Conservation (phyloP, 1,139 yeast species). For the Suhomyces chickasaworum region DNA sequence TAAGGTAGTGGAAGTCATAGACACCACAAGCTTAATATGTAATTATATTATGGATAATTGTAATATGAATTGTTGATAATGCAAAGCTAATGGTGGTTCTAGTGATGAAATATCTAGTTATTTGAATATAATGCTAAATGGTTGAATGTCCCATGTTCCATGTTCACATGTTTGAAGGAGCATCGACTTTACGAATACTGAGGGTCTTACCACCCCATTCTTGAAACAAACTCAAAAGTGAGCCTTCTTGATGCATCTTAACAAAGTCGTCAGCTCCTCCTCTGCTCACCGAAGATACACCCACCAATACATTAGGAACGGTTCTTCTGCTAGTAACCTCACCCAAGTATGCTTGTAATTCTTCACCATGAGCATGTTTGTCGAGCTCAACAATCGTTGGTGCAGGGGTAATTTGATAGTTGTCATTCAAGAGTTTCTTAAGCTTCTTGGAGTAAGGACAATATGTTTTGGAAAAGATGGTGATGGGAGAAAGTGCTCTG, state of each 20-base stretch:
- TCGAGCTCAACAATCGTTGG: conserved; percentile 83
- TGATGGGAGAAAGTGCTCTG: conserved; percentile 65
- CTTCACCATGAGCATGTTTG: conserved; percentile 65
- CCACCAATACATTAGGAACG: conserved; percentile 72
- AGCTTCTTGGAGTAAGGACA: conserved; percentile 77
- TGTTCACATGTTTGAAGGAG: conserved; percentile 48
- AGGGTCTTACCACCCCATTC: conserved; percentile 67
- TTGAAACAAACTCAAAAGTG: conserved; percentile 49
- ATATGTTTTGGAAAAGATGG: conserved; percentile 66
- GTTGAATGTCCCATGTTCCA: no score
- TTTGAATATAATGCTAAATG: background rate
- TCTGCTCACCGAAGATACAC: conserved; percentile 53
- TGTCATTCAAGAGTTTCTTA: conserved; percentile 62
- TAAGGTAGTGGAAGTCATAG: background rate
- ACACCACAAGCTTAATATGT: background rate
- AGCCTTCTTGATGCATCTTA: conserved; percentile 58
- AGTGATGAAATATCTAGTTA: background rate
- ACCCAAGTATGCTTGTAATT: conserved; percentile 60
- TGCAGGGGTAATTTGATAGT: conserved; percentile 71
- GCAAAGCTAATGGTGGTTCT: no score
- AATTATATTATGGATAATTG: background rate
- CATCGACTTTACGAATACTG: conserved; percentile 53
- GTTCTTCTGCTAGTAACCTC: conserved; percentile 62
- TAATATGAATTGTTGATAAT: background rate
- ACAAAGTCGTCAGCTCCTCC: conserved; percentile 84